These are phyloP conservation scores for Kodamaea hsintzibuensis DNA, from an alignment of 805 yeast genomes.

Conservation along the genomic window DNA sequence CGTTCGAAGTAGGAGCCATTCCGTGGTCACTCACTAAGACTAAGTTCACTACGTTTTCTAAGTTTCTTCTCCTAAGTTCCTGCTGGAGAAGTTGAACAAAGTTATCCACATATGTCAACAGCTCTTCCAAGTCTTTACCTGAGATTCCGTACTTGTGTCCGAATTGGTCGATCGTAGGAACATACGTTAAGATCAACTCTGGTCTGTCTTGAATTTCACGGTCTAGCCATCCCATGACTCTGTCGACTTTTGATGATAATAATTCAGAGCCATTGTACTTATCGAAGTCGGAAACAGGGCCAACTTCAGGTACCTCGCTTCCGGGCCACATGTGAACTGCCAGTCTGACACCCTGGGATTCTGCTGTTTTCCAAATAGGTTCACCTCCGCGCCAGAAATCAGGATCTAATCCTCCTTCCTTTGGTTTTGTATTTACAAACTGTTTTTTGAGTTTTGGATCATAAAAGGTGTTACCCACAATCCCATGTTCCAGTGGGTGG, in stretches of 20 bases:
- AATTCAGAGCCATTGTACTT: conserved; percentile 64
- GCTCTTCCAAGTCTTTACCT: conserved; percentile 57
- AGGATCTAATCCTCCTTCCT: conserved; percentile 49
- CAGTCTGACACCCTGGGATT: conserved; percentile 54
- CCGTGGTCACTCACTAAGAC: conserved; percentile 89
- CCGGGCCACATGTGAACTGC: conserved; percentile 99
- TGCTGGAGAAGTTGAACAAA: conserved; percentile 52
- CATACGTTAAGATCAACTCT: conserved; percentile 72
- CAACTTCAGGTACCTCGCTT: conserved; percentile 66
- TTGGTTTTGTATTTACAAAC: conserved; percentile 64
- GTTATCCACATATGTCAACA: conserved; percentile 63
- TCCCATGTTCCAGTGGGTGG: conserved; percentile 82
- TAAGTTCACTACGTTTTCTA: conserved; percentile 67
- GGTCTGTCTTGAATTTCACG: conserved; percentile 56
- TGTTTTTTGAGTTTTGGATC: conserved; percentile 57
- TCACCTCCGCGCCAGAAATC: conserved; percentile 84
- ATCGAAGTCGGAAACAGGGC: conserved; percentile 57
- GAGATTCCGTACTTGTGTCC: conserved; percentile 75
- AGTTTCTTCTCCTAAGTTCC: conserved; percentile 54
- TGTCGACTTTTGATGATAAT: conserved; percentile 54
- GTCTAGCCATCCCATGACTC: conserved; percentile 71
- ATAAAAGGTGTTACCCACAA: conserved; percentile 77
- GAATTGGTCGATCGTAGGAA: conserved; percentile 76
- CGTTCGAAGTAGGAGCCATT: conserved; percentile 82
- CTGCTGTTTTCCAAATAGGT: conserved; percentile 83